A percentile compares a stretch with the other conserved stretches of the same genome.
phyloP scores from a whole-genome alignment of 768 basidiomycete genomes.

The Leccinum ochraceum region DNA sequence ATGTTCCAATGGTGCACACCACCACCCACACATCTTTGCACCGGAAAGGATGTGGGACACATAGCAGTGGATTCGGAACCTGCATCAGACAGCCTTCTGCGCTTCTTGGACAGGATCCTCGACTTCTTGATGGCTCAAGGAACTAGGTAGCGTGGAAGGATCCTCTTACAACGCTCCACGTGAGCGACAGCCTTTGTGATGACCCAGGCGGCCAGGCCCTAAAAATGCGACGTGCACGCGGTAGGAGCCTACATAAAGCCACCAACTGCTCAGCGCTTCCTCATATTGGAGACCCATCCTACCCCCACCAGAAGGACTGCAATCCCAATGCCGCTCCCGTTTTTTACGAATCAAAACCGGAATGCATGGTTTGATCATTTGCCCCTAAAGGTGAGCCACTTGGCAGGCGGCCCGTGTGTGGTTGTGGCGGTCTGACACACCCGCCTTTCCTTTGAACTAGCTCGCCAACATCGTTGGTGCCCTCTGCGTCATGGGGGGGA shows the following conservation, averaged over 20 bases:
- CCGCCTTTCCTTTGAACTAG: conserved; percentile 23
- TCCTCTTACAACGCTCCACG: conserved; percentile 18
- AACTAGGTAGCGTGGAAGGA: neutral
- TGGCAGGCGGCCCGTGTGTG: neutral
- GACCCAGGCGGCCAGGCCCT: conserved; percentile 13
- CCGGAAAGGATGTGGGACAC: conserved; percentile 10
- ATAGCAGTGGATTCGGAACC: conserved; percentile 1
- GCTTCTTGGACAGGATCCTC: conserved; percentile 6
- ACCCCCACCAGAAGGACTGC: conserved; percentile 7
- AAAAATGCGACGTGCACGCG: conserved; percentile 31
- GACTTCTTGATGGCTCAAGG: neutral
- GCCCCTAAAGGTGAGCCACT: conserved; percentile 48
- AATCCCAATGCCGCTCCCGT: conserved; percentile 27
- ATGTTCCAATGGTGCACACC: neutral
- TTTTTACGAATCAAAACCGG: conserved; percentile 25
- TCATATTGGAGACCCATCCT: conserved; percentile 14
- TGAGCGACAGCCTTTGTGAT: conserved; percentile 11
- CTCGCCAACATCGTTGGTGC: conserved; percentile 58
- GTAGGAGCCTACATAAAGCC: conserved; percentile 29
- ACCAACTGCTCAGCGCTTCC: conserved; percentile 13
- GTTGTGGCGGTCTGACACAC: conserved; percentile 13
- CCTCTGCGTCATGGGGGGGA: conserved; percentile 57
- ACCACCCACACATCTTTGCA: conserved; percentile 2
- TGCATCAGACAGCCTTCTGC: neutral
- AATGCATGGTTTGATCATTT: conserved; percentile 48